A percentile compares a stretch with the other conserved stretches of the same genome.
These are phyloP conservation scores for Nemania sp. DNA, from an alignment of 2,329 filamentous ascomycete species.

Conservation along the genomic window DNA sequence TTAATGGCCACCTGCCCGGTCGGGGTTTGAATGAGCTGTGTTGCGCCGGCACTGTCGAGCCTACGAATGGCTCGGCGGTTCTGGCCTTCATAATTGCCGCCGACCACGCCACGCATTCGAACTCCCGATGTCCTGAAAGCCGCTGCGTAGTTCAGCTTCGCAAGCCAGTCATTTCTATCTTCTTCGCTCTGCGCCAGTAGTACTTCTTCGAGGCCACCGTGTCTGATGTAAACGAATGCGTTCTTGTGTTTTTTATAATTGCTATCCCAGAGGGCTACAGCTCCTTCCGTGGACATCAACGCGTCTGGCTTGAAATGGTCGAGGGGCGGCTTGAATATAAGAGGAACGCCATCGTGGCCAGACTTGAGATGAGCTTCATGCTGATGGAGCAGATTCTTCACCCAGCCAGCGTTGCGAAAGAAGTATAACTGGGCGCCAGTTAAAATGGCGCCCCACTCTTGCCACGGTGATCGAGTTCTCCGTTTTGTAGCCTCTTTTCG, in stretches of 20 bases:
- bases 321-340: slow-evolving; percentile 88
- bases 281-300: slow-evolving; percentile 89
- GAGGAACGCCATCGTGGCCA: slow-evolving; percentile 72
- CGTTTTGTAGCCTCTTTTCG: slow-evolving; percentile 93
- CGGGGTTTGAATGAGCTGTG: slow-evolving; percentile 67
- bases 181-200: slow-evolving; percentile 87
- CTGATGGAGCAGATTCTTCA: slow-evolving; percentile 87
- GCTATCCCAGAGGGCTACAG: slow-evolving; percentile 82
- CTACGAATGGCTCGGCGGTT: slow-evolving; percentile 71
- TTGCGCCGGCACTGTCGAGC: slow-evolving; percentile 64
- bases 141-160: slow-evolving; percentile 93
- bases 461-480: slow-evolving; percentile 93
- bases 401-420: slow-evolving; percentile 91
- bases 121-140: slow-evolving; percentile 92
- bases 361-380: slow-evolving; percentile 80
- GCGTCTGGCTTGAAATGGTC: slow-evolving; percentile 92
- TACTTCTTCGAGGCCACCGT: slow-evolving; percentile 85
- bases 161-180: slow-evolving; percentile 96
- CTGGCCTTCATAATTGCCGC: slow-evolving; percentile 83
- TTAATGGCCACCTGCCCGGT: slow-evolving; percentile 75
- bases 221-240: slow-evolving; percentile 87
- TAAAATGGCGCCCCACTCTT: slow-evolving; percentile 96
- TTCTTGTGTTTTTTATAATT: slow-evolving; percentile 96
- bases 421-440: slow-evolving; percentile 98
- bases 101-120: slow-evolving; percentile 83